Percentiles rank a stretch among this genome's conserved stretches.
Conservation (phyloP, 1,284 basidiomycete species). For the Thelephora terrestris region DNA sequence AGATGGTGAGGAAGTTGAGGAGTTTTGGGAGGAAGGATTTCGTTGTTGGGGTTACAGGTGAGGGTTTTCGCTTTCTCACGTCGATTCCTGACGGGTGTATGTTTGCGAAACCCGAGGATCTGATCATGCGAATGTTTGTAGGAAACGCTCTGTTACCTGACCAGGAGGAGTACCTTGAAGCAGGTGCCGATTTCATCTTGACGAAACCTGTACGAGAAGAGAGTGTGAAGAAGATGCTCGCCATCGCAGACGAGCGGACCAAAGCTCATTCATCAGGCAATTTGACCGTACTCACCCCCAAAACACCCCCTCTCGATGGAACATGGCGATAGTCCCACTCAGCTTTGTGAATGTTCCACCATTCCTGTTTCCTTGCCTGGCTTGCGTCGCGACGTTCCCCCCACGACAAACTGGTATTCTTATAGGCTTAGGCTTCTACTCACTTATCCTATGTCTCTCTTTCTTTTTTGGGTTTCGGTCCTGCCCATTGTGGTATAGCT, state of each 20-base stretch:
- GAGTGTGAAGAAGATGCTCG: conserved; percentile 25
- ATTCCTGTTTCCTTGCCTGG: too few species aligned
- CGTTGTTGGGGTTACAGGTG: conserved; percentile 69
- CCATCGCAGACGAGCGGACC: conserved; percentile 23
- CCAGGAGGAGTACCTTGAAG: neutral
- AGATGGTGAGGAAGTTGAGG: conserved; percentile 58
- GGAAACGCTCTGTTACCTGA: conserved; percentile 17
- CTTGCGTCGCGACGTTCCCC: too few species aligned
- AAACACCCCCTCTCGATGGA: conserved; percentile 1
- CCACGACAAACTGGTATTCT: too few species aligned
- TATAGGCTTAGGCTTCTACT: too few species aligned
- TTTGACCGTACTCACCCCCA: neutral
- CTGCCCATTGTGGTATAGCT: too few species aligned
- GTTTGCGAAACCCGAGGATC: neutral
- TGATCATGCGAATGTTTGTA: conserved; percentile 16
- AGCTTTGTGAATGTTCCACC: too few species aligned
- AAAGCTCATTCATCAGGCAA: conserved; percentile 4
- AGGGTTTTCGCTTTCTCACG: conserved; percentile 25
- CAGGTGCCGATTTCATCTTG: conserved; percentile 17
- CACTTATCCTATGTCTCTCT: too few species aligned
- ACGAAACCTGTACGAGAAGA: conserved; percentile 30
- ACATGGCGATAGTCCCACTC: neutral
- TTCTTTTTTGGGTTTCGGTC: too few species aligned
- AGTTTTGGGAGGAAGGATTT: conserved; percentile 60
- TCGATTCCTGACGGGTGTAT: conserved; percentile 4